Base-by-base conservation (phyloP, 208 protist genomes). In the Trypanosoma grayi region DNA sequence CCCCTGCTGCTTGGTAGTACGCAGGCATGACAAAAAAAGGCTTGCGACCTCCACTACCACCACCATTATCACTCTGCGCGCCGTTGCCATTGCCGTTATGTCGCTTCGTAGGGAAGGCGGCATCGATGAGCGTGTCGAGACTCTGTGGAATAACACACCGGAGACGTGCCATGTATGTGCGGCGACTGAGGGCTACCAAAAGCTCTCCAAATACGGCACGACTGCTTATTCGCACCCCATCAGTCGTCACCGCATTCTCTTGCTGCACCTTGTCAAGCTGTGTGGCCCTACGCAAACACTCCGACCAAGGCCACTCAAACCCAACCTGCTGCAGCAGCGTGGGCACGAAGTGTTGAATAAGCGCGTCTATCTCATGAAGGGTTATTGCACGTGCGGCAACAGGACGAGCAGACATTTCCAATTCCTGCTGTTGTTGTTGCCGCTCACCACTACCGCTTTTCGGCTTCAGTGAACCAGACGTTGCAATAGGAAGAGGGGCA, bases 241-340 rank as follows among this genome's bases (percentile, higher is more conserved):
- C 14, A n/a, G 7, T 6, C 46, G 31, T 48, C 33, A 20, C n/a
- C 20, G 40, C 44, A 27, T 56, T 39, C 39, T 47, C 10, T 34
- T 58, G 53, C 54, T 73, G 74, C 37, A 66, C 51, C 47, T 81
- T 81, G 47, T 90, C 83, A 10, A 94, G 69, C 27, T 40, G 37
- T 13, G 67, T 62, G 2, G 70, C 50, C 25, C 81, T 70, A 10
- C 83, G 82, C 18, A 90, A 55, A 44, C 81, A 70, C 40, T 79
- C 71, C 0, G 88, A 94, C 85, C 88, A 94, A 36, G 77, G 58
- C 88, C 88, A 94, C 61, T 94, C 88, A 48, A 81, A 73, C 3
- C 88, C 88, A 0, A 90, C 47, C 47, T 89, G 81, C 74, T 90
- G 85, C 36, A 90, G 52, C 22, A 94, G 54, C 9, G 70, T 44